Conservation (phyloP, 2,329 filamentous ascomycete species). For the Penicillium janthinellum region DNA sequence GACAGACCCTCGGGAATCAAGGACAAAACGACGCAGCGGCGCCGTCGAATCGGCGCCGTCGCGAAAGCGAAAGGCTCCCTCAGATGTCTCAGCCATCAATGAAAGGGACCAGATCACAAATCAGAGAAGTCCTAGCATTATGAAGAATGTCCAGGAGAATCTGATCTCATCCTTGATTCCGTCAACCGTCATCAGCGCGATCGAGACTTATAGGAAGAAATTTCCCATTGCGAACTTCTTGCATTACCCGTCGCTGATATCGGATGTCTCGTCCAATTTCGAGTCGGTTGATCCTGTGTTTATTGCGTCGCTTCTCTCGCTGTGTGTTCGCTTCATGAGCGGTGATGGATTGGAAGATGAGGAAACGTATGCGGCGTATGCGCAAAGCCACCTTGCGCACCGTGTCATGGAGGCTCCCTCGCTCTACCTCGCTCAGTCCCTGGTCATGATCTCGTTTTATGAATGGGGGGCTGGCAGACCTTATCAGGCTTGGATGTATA, state of each 20-base stretch:
- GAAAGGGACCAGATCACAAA: neutral
- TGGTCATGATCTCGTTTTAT: slow-evolving; percentile 41
- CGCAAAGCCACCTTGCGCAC: slow-evolving; percentile 33
- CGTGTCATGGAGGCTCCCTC: slow-evolving; percentile 38
- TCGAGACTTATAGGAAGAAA: slow-evolving; percentile 41
- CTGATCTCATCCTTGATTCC: slow-evolving; percentile 29
- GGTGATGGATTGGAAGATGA: slow-evolving; percentile 28
- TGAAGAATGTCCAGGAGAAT: slow-evolving; percentile 13
- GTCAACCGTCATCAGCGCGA: slow-evolving; percentile 36
- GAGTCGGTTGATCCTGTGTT: slow-evolving; percentile 38
- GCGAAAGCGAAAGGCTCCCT: slow-evolving; percentile 20
- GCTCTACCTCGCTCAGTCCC: slow-evolving; percentile 38
- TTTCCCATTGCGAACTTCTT: slow-evolving; percentile 42
- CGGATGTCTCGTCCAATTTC: slow-evolving; percentile 34
- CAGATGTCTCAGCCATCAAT: neutral
- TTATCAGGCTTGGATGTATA: slow-evolving; percentile 45
- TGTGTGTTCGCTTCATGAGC: slow-evolving; percentile 38
- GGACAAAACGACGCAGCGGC: slow-evolving; percentile 6
- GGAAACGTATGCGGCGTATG: slow-evolving; percentile 37
- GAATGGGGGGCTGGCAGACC: slow-evolving; percentile 41
- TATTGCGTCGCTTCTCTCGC: slow-evolving; percentile 36
- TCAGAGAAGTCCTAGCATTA: slow-evolving; percentile 7
- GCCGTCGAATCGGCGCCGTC: slow-evolving; percentile 9
- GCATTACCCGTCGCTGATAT: slow-evolving; percentile 40
- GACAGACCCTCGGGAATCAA: slow-evolving; percentile 34